Percentiles rank a stretch among this genome's conserved stretches.
These are phyloP conservation scores for Phytopythium aichiense DNA, from an alignment of 352 stramenopile species.

Conservation along the genomic window DNA sequence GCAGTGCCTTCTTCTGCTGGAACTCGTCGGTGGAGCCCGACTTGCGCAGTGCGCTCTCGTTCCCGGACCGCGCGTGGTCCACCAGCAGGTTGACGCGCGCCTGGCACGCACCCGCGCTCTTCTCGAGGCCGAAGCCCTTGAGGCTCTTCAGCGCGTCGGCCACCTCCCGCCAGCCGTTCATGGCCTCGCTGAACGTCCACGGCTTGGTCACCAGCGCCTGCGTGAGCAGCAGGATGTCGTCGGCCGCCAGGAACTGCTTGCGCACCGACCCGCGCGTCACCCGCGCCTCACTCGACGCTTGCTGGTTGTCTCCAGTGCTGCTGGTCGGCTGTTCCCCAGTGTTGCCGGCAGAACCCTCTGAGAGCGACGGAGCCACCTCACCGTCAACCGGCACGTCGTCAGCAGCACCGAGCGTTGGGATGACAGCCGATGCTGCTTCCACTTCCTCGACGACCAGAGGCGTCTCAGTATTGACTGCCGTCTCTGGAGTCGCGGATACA, in stretches of 20 bases:
- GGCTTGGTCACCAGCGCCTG: conserved; percentile 25
- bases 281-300: conserved; percentile 7
- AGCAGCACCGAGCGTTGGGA: too few species aligned
- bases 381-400: background rate
- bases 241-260: conserved; percentile 34
- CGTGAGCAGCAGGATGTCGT: conserved; percentile 29
- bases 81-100: conserved; percentile 21
- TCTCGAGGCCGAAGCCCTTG: conserved; percentile 22
- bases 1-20: conserved; percentile 19
- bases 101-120: conserved; percentile 33
- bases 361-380: background rate
- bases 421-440: background rate
- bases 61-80: conserved; percentile 24
- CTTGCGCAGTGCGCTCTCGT: conserved; percentile 24
- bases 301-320: background rate
- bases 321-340: background rate
- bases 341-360: background rate
- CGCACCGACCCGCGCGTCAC: background rate
- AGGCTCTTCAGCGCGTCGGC: conserved; percentile 10
- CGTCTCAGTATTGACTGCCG: background rate
- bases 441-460: background rate
- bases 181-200: conserved; percentile 20
- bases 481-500: too few species aligned
- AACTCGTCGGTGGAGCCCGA: conserved; percentile 24
- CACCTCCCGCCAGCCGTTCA: conserved; percentile 35